Base-by-base conservation (phyloP, 2,329 filamentous ascomycete genomes). In the Decorospora gaudefroyi region DNA sequence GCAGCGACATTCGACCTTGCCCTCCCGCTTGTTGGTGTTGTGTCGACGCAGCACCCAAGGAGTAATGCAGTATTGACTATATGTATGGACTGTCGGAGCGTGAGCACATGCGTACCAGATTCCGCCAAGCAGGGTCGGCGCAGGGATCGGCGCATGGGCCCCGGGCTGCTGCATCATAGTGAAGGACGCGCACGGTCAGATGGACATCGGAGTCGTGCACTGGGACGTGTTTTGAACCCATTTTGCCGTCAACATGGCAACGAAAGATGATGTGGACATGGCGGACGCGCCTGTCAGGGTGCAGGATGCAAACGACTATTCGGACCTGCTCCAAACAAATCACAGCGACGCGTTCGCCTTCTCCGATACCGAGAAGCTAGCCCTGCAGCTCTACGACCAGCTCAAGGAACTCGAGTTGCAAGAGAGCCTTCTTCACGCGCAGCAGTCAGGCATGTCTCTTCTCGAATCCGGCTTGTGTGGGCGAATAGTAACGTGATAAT, bases 391-490 rank as follows among this genome's bases (percentile, higher is more conserved):
- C 34, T 87, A 89, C 69, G 84, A 90, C 65, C 79, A 80, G 54
- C 74, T 90, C 17, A 82, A 86, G 61, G 83, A 88, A 65, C 76
- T 91, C 30, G 81, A 84, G 59, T 73, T 92, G 15, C 85, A 93
- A 71, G 81, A 84, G 42, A 84, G 84, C 25, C 76, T 93, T 26
- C 70, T 90, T 9, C 70, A 76, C 56, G 71, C 73, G 43, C 72
- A 74, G 46, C 59, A 64, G 18, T 28, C 53, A 59, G 56, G 66
- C 55, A 60, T 35, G 52, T 57, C 18, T 35, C 37, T 32, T n/a
- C n/a, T n/a, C 16, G 34, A 25, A 8, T 22, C 29, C 35, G 12
- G 12, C 4, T 17, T 27, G n/a, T 23, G 27, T 10, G 37, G 27
- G 29, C 6, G 18, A 15, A n/a, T 21, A 7, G 7, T 12, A 26